Conservation (phyloP, 495 filamentous ascomycete genomes). For the Amorphotheca resinae region DNA sequence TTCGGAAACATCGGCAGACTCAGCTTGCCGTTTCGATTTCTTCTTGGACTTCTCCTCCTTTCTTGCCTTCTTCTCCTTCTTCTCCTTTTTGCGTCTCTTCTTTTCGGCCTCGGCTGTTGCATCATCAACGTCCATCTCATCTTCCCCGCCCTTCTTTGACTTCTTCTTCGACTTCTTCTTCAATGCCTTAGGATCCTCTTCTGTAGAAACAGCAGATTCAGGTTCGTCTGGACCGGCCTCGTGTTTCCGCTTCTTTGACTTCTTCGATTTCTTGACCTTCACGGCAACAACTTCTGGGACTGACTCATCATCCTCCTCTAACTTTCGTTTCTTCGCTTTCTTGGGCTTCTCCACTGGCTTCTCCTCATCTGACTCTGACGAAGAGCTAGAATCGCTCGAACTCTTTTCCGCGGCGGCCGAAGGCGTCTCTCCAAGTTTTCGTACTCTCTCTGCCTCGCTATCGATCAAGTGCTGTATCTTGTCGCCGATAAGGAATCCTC, state of each 20-base stretch:
- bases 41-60: constrained; percentile 18
- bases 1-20: constrained; percentile 12
- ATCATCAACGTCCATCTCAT: neutral
- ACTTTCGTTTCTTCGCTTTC: constrained; percentile 16
- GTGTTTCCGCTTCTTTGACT: constrained; percentile 11
- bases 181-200: constrained; percentile 16
- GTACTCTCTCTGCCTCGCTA: constrained; percentile 17
- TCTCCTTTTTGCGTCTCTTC: constrained; percentile 22
- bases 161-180: constrained; percentile 22
- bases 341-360: constrained; percentile 6
- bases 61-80: constrained; percentile 20
- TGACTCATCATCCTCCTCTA: constrained; percentile 7
- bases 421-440: constrained; percentile 5
- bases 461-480: constrained; percentile 28
- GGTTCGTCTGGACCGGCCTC: constrained; percentile 3
- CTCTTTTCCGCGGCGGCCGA: neutral
- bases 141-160: constrained; percentile 16
- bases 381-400: constrained; percentile 6
- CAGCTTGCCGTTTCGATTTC: constrained; percentile 14
- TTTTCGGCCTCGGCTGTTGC: neutral
- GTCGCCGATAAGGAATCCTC: constrained; percentile 66
- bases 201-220: constrained; percentile 11
- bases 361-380: constrained; percentile 9
- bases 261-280: constrained; percentile 18
- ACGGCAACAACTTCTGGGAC: constrained; percentile 11